Percentiles rank a stretch among this genome's conserved stretches.
Conservation (phyloP, 352 stramenopile genomes). For the Phytophthora brassicae region DNA sequence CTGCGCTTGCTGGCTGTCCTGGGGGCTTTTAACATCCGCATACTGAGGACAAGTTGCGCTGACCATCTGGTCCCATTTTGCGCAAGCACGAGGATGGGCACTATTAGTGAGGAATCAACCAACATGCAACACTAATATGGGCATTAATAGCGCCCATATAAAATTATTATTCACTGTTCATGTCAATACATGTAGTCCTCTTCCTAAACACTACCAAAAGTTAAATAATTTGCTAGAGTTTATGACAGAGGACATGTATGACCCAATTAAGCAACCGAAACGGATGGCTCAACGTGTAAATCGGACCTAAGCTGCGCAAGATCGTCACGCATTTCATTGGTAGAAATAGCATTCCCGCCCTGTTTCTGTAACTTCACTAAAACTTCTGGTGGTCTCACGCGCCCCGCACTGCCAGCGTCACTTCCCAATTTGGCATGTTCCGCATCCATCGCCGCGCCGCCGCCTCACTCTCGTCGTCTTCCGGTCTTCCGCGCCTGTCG, state of each 20-base stretch:
- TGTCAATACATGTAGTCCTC: too few species aligned
- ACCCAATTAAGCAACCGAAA: not conserved
- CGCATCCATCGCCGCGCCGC: slow-evolving; percentile 43
- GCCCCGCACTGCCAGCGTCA: slow-evolving; percentile 17
- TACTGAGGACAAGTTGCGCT: slow-evolving; percentile 15
- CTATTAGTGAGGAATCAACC: slow-evolving; percentile 31
- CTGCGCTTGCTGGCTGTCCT: slow-evolving; percentile 9
- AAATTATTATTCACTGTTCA: too few species aligned
- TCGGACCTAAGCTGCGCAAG: not conserved
- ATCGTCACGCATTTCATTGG: slow-evolving; percentile 12
- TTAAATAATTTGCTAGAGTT: too few species aligned
- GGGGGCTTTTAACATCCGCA: slow-evolving; percentile 20
- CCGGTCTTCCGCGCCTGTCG: slow-evolving; percentile 20
- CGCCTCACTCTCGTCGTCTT: slow-evolving; percentile 24
- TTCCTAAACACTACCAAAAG: too few species aligned
- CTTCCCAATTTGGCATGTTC: slow-evolving; percentile 41
- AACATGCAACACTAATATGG: slow-evolving; percentile 12
- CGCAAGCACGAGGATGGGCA: slow-evolving; percentile 32
- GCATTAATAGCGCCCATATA: too few species aligned
- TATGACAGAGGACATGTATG: too few species aligned
- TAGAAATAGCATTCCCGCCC: not conserved
- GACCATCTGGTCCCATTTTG: slow-evolving; percentile 28
- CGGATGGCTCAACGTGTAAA: not conserved
- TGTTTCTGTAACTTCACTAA: slow-evolving; percentile 18
- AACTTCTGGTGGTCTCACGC: slow-evolving; percentile 28